Percentiles rank a stretch among this genome's conserved stretches.
Conservation (phyloP, 2,329 filamentous ascomycete genomes). For the Aspergillus pseudotamarii region DNA sequence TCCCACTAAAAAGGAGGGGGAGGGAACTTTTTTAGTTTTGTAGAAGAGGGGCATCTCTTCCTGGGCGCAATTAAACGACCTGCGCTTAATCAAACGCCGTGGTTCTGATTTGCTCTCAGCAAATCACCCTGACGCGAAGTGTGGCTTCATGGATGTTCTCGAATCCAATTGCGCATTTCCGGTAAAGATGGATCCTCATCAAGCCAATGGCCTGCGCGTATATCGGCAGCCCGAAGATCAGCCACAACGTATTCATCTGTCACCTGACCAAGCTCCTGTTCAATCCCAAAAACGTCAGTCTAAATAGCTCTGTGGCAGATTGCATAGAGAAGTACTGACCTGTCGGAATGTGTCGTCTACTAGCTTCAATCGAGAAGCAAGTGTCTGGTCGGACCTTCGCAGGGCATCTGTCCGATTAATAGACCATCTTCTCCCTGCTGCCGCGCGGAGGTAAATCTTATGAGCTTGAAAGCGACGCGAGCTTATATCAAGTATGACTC, state of each 20-base stretch:
- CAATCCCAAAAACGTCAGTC: not conserved
- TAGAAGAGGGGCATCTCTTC: constrained; percentile 9
- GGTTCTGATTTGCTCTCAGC: not conserved
- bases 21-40: not conserved
- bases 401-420: constrained; percentile 56
- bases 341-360: constrained; percentile 52
- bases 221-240: constrained; percentile 58
- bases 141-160: constrained; percentile 34
- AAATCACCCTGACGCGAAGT: not conserved
- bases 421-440: constrained; percentile 62
- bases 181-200: constrained; percentile 61
- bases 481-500: constrained; percentile 63
- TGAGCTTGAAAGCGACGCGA: constrained; percentile 65
- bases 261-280: constrained; percentile 59
- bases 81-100: constrained; percentile 16
- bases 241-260: constrained; percentile 60
- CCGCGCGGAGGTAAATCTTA: constrained; percentile 61
- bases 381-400: constrained; percentile 50
- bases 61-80: constrained; percentile 16
- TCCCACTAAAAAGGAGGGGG: not conserved
- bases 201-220: constrained; percentile 62
- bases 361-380: constrained; percentile 52
- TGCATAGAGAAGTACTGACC: constrained; percentile 40
- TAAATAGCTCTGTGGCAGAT: not conserved
- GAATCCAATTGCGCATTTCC: constrained; percentile 52